These are phyloP conservation scores for Aspergillus flavus DNA, from an alignment of 2,329 filamentous ascomycete species.

Conservation along the genomic window DNA sequence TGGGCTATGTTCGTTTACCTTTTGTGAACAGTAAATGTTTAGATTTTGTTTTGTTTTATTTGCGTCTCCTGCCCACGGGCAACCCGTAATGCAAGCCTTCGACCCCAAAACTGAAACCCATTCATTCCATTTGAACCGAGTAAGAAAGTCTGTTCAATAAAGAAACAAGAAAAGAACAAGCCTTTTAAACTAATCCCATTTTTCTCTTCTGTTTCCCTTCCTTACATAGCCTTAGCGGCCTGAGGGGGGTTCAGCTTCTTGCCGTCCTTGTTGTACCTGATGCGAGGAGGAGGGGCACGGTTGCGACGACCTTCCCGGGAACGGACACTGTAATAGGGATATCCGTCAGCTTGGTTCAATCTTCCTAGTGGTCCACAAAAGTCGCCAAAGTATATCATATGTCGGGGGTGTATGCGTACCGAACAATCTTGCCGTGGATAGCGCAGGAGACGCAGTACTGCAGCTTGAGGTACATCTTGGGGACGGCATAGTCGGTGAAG, in stretches of 20 bases:
- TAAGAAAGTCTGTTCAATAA: constrained; percentile 35
- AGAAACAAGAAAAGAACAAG: constrained; percentile 39
- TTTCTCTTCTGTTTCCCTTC: constrained; percentile 37
- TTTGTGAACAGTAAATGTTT: constrained; percentile 13
- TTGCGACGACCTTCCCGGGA: constrained; percentile 97
- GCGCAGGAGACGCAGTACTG: constrained; percentile 99
- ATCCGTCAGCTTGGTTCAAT: constrained; percentile 20
- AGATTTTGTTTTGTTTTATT: constrained; percentile 19
- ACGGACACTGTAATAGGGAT: constrained; percentile 74
- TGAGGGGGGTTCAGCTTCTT: constrained; percentile 97
- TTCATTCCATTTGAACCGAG: constrained; percentile 29
- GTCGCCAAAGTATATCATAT: background rate
- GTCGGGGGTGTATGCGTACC: constrained; percentile 67
- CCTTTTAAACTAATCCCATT: constrained; percentile 40
- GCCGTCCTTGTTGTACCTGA: constrained; percentile 99
- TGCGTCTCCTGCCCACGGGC: constrained; percentile 19
- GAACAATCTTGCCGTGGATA: constrained; percentile 99
- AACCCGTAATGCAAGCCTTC: constrained; percentile 13
- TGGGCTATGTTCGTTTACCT: constrained; percentile 2
- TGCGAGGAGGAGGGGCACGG: constrained; percentile 94
- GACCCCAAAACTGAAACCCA: constrained; percentile 28
- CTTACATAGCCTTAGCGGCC: constrained; percentile 64
- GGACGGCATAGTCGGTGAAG: constrained; percentile 98
- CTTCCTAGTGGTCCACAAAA: background rate
- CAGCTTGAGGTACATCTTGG: constrained; percentile 99